Evolutionary conservation across 2,329 filamentous ascomycete species (phyloP).

Genomic region (Sphaerulina musiva): DNA sequence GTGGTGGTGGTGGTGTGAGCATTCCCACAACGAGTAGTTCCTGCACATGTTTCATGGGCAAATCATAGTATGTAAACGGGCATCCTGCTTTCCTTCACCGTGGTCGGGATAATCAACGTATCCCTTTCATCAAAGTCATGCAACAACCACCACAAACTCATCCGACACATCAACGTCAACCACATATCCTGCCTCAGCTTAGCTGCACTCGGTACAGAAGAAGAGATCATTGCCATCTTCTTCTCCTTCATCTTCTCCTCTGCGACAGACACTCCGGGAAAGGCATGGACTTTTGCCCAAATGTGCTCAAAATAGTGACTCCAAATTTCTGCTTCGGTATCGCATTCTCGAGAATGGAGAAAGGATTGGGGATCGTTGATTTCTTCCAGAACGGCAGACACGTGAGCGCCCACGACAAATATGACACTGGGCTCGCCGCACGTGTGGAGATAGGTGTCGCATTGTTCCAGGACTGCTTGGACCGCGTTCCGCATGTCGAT

Average conservation of each 20-base stretch:
- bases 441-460: neutral
- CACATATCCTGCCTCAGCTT: constrained; percentile 6
- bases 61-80: constrained; percentile 12
- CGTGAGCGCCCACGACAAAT: constrained; percentile 7
- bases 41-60: no score
- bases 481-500: constrained; percentile 12
- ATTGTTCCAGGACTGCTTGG: constrained; percentile 1
- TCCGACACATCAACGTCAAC: constrained; percentile 10
- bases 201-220: neutral
- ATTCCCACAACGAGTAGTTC: no score
- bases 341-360: constrained; percentile 6
- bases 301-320: constrained; percentile 7
- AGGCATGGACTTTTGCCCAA: neutral
- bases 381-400: constrained; percentile 8
- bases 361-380: constrained; percentile 1
- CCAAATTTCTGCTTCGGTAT: constrained; percentile 11
- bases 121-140: constrained; percentile 15
- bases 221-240: neutral
- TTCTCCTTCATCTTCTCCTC: constrained; percentile 3
- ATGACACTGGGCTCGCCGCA: constrained; percentile 3
- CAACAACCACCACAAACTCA: constrained; percentile 14
- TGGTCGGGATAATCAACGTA: constrained; percentile 6
- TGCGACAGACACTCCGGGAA: neutral
- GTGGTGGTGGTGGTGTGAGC: no score
- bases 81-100: constrained; percentile 13